A percentile compares a stretch with the other conserved stretches of the same genome.
phyloP scores from a whole-genome alignment of 2,329 filamentous ascomycete species.

The Blumeria hordei region DNA sequence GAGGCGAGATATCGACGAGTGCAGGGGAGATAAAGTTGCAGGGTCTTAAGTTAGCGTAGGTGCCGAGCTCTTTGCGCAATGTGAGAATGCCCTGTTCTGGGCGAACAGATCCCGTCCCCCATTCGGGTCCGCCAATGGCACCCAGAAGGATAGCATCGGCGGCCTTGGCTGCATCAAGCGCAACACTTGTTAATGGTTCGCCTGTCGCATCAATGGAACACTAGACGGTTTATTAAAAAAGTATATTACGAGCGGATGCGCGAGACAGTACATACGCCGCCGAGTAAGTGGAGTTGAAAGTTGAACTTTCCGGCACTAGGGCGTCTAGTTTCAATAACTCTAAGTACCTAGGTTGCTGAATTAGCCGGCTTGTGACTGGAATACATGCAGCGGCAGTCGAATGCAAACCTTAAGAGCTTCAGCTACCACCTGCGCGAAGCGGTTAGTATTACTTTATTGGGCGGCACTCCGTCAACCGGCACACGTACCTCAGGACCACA shows the following conservation, averaged over 20 bases:
- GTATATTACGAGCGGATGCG: neutral
- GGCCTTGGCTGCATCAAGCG: slow-evolving; percentile 57
- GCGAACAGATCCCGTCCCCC: slow-evolving; percentile 69
- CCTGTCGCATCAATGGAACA: slow-evolving; percentile 71
- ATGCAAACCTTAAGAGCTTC: slow-evolving; percentile 57
- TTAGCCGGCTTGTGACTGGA: neutral
- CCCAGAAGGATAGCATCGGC: slow-evolving; percentile 82
- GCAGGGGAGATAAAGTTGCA: slow-evolving; percentile 85
- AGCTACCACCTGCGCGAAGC: slow-evolving; percentile 38
- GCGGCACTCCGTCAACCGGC: neutral
- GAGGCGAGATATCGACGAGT: slow-evolving; percentile 62
- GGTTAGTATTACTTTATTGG: slow-evolving; percentile 2
- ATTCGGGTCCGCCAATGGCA: slow-evolving; percentile 89
- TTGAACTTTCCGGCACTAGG: slow-evolving; percentile 56
- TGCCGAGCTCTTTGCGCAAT: slow-evolving; percentile 79
- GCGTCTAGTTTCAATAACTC: slow-evolving; percentile 48
- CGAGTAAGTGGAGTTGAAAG: slow-evolving; percentile 71
- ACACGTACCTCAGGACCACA: slow-evolving; percentile 55
- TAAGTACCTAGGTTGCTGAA: slow-evolving; percentile 37
- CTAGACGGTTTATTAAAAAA: slow-evolving; percentile 21
- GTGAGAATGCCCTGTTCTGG: slow-evolving; percentile 80
- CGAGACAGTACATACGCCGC: slow-evolving; percentile 43
- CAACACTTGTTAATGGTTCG: slow-evolving; percentile 56
- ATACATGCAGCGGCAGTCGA: neutral
- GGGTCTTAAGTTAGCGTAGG: slow-evolving; percentile 85